Evolutionary conservation across 768 basidiomycete species (phyloP), one percentile per base, ranked within the genome.

Genomic region (Suillus subluteus): DNA sequence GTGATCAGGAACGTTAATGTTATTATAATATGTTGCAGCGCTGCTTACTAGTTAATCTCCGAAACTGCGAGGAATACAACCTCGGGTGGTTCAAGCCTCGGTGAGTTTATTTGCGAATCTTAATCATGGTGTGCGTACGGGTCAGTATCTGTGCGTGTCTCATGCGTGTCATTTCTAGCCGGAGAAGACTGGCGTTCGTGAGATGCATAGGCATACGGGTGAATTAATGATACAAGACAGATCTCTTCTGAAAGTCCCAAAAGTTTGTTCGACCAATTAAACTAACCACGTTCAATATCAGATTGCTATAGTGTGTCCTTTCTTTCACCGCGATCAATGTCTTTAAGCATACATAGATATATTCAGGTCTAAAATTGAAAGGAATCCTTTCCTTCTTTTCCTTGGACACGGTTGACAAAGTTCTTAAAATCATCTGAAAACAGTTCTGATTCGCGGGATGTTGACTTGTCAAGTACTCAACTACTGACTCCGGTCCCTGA

Each of bases 91-190:
- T 56, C 12, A 56, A 35, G 35, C 55, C 55, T 56, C 55, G 55
- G 55, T n/a, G 35, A 56, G 21, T 37, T n/a, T 56, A 56, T 56
- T 35, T 55, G 26, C 26, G 4, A 52, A 52, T 30, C 26, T 52
- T 52, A 52, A 52, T 16, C 52, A 3, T 52, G 50, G 3, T 16
- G 50, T 52, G 48, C 48, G 2, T 50, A 50, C 23, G 3, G 32
- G 9, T 16, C 30, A 55, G 54, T 18, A 1, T 18, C 16, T 32
- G 9, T 21, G 35, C 55, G 21, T 35, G 21, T 37, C 35, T 37
- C 55, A 56, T 56, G 55, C 55, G 6, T 56, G 55, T 56, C 55
- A 37, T 56, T 55, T 56, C 21, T 56, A 56, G 32, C 55, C 55
- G 55, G 32, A 56, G 55, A 56, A 56, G 55, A n/a, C 21, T 56